Base-by-base conservation (phyloP, 2,329 filamentous ascomycete species). In the Hyphodiscus sp. region DNA sequence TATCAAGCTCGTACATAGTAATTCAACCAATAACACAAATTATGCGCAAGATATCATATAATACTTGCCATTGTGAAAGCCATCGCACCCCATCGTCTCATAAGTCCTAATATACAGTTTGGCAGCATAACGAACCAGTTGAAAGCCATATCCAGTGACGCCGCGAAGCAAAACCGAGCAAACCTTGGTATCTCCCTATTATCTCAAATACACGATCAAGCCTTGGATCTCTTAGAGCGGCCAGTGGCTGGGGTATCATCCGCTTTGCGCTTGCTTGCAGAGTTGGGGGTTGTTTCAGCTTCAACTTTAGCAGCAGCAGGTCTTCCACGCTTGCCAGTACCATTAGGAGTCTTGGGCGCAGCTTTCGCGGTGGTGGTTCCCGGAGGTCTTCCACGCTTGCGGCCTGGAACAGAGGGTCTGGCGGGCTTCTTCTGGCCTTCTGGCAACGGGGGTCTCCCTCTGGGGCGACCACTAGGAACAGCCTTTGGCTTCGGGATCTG, bases 341-440 rank as follows among this genome's bases (percentile, higher is more conserved):
- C 42, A 41, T 38, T 33, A 41, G 20, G 26, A 30, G 41, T 43
- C 6, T 52, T 50, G 15, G 52, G 47, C 23, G 50, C 54, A 4
- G 54, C 20, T n/a, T 49, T 52, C 13, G 26, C 38, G 16, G 23
- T 26, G 23, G 23, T 8, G 23, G 45, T 47, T 41, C 47, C 55
- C 8, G 54, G 20, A 2, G 60, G 58, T 44, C 61, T 50, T 7
- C 57, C 60, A 33, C 61, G 53, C 20, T 58, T 58, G 52, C 59
- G 58, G 33, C 60, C 61, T 6, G 57, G 52, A 44, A 57, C 58
- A n/a, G 49, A 41, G 7, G 55, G 49, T 26, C 33, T 43, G 44
- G 58, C 60, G 18, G 45, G 26, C 41, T 63, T 63, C 54, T 63
- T 63, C 51, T 64, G 56, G 33, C 50, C 54, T 8, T 65, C 62